A percentile compares a stretch with the other conserved stretches of the same genome.
phyloP scores from a whole-genome alignment of 768 basidiomycete genomes.

The Boletus rubescentipes region DNA sequence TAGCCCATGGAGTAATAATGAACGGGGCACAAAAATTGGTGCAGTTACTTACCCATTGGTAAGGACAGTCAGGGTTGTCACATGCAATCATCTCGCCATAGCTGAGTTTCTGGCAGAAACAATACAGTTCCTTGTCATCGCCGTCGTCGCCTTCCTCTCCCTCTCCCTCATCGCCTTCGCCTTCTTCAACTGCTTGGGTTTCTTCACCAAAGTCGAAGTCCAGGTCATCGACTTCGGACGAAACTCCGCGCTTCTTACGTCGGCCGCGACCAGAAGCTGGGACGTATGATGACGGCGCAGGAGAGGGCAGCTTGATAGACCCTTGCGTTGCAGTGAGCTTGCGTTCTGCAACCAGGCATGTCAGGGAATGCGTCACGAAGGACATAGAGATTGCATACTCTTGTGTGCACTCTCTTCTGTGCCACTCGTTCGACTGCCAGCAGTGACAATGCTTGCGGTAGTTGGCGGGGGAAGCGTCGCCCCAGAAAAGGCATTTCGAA shows the following conservation, averaged over 20 bases:
- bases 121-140: slow-evolving; percentile 60
- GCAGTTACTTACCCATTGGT: slow-evolving; percentile 57
- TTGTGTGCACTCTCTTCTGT: slow-evolving; percentile 30
- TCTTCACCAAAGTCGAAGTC: slow-evolving; percentile 37
- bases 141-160: slow-evolving; percentile 49
- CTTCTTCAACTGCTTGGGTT: slow-evolving; percentile 29
- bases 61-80: slow-evolving; percentile 54
- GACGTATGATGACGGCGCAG: slow-evolving; percentile 31
- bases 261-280: slow-evolving; percentile 32
- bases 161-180: slow-evolving; percentile 36
- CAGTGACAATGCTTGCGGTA: background rate
- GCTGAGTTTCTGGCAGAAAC: slow-evolving; percentile 60
- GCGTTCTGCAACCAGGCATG: slow-evolving; percentile 23
- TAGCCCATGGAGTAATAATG: background rate
- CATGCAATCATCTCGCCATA: slow-evolving; percentile 72
- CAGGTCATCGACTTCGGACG: slow-evolving; percentile 35
- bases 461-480: slow-evolving; percentile 24
- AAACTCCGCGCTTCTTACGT: slow-evolving; percentile 36
- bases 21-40: background rate
- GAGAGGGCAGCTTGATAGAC: slow-evolving; percentile 36
- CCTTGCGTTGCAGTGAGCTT: slow-evolving; percentile 29
- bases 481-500: slow-evolving; percentile 37
- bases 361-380: background rate
- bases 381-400: slow-evolving; percentile 18
- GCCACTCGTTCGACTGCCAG: slow-evolving; percentile 15